Base-by-base conservation (phyloP, 805 yeast genomes). In the Candida dendrica region DNA sequence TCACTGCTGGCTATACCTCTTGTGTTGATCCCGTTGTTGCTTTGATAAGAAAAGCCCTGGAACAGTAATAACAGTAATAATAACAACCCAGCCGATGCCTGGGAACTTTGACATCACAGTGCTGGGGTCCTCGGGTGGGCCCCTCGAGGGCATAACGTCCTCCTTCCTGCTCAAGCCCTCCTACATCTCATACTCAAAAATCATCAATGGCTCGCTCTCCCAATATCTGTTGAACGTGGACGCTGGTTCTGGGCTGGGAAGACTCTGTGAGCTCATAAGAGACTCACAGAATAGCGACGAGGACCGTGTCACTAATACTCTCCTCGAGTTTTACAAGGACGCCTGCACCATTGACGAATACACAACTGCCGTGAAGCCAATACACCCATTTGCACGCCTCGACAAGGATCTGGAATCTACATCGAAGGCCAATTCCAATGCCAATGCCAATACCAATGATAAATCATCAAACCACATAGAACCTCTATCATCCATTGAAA, bases 71-170 rank as follows among this genome's bases (percentile, higher is more conserved):
- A 22, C 24, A 22, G 24, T 22, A 22, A 6, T 11, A 11, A 27
- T 5, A 11, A 27, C 34, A 31, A 17, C 10, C n/a, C 34, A 15
- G 11, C 15, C 8, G 24, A 22, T 37, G 42, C 13, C 35, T n/a
- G 26, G 60, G 24, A 42, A 39, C 18, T 81, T 81, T 54, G 85
- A 82, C 46, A 50, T 84, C 16, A 77, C 84, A 1, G 74, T 82
- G 20, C 62, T 84, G 47, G 96, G 96, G 6, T 75, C 85, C 19
- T 75, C 86, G 2, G 96, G 96, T 6, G 96, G 96, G 2, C 96
- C 96, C 0, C 56, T 79, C 11, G 93, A 85, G 27, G 74, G 80
- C 6, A 64, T 71, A 15, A 85, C 84, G 3, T 86, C 91, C 48
- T 70, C 86, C 3, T 74, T 79, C 45, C 62, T 89, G 41, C 49